phyloP scores from a whole-genome alignment of 805 yeast genomes.

The Yarrowia bubula region DNA sequence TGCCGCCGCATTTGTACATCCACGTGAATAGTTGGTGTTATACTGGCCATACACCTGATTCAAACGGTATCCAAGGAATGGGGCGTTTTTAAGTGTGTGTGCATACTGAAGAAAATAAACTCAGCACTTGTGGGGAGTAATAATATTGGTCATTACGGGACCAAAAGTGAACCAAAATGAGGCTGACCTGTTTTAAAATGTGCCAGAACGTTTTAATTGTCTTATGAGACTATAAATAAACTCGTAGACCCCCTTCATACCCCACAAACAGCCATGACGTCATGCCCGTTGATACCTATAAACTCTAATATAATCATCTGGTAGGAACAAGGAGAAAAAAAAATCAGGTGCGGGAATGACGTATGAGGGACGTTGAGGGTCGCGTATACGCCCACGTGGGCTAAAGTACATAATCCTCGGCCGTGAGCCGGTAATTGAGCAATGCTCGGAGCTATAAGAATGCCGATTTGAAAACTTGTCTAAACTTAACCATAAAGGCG shows the following conservation, averaged over 20 bases:
- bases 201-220: neutral
- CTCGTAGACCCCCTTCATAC: neutral
- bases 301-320: neutral
- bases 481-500: conserved; percentile 10
- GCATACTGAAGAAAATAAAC: neutral
- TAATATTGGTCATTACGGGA: neutral
- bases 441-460: neutral
- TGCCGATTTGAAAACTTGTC: neutral
- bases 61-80: too few relatives aligned
- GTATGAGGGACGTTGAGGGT: neutral
- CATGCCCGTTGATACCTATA: neutral
- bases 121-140: neutral
- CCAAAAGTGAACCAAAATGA: neutral
- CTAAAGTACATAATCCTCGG: neutral
- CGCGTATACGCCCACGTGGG: neutral
- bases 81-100: neutral
- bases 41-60: too few relatives aligned
- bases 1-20: too few relatives aligned
- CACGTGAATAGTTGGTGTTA: too few relatives aligned
- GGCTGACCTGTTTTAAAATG: neutral
- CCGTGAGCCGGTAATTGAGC: neutral
- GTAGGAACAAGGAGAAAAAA: neutral
- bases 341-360: neutral
- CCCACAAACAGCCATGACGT: neutral
- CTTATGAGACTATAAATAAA: neutral